Evolutionary conservation across 2,329 filamentous ascomycete species (phyloP), one percentile per base, ranked within the genome.

Genomic region (Diaporthe capsici): DNA sequence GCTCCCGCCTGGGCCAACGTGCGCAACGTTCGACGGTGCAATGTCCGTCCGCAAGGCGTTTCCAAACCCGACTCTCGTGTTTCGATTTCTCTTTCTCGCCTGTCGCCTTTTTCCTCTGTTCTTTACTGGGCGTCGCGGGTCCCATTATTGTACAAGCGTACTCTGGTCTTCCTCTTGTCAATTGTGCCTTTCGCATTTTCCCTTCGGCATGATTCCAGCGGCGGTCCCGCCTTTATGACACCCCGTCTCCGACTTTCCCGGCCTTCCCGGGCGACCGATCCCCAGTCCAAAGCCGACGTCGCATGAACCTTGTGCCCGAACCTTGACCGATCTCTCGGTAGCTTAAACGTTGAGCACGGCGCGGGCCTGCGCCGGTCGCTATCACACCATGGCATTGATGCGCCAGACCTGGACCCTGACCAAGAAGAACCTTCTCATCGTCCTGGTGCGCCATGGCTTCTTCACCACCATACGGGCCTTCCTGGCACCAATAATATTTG

Each of bases 401-500:
- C 86, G 87, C 77, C 92, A 93, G 82, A 88, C 89, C 71, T 87
- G 88, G 86, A 92, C 91, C 67, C 84, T 94, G 76, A 90, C 88
- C 80, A 84, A 84, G 79, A 94, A 93, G 82, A 93, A 93, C 80
- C 84, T 92, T 72, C 88, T 89, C 73, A 90, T 92, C 78, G 85
- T 91, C 20, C 79, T 92, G 47, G 79, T 88, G 58, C 89, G 91
- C 8, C 91, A 92, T 81, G 80, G 84, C 28, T 74, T 87, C 7
- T 85, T 88, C 31, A 90, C 90, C 3, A 75, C 88, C 60, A 84
- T 91, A 77, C 90, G 91, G 79, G 89, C 76, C 8, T 88, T 93
- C 68, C 53, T 93, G 39, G 72, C 81, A 1, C 82, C 83, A 1
- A 78, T 84, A 39, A 73, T 79, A n/a, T 77, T 83, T 57, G 80